These are phyloP conservation scores for Globisporangium perplexum DNA, from an alignment of 352 stramenopile species.

Conservation along the genomic window DNA sequence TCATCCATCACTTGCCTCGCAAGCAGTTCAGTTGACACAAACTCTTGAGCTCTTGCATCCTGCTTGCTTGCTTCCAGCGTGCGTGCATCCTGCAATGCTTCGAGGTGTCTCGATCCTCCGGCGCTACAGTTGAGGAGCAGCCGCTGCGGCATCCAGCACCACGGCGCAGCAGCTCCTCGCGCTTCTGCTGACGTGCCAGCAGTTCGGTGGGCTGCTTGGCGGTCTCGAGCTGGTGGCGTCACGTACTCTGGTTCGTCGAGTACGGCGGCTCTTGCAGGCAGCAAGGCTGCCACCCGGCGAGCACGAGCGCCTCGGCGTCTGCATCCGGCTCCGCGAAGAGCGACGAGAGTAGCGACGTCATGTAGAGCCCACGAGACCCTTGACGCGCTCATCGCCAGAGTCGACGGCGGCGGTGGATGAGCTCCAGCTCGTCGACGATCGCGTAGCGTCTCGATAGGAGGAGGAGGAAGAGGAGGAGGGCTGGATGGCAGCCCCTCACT, in stretches of 20 bases:
- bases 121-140: constrained; percentile 47
- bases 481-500: not conserved
- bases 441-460: too few relatives aligned
- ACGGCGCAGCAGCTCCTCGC: constrained; percentile 28
- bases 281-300: constrained; percentile 9
- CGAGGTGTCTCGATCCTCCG: too few relatives aligned
- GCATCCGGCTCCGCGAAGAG: constrained; percentile 26
- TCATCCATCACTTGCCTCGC: too few relatives aligned
- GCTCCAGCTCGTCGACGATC: too few relatives aligned
- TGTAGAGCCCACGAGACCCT: constrained; percentile 46
- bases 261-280: constrained; percentile 55
- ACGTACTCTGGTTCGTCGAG: constrained; percentile 48
- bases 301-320: not conserved
- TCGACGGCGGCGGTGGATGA: too few relatives aligned
- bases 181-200: constrained; percentile 21
- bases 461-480: too few relatives aligned
- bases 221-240: constrained; percentile 45
- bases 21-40: too few relatives aligned
- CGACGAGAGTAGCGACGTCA: constrained; percentile 26
- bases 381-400: constrained; percentile 36
- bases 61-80: too few relatives aligned
- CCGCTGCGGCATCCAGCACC: constrained; percentile 30
- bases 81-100: too few relatives aligned
- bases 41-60: too few relatives aligned
- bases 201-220: constrained; percentile 31